These are phyloP conservation scores for Clohesyomyces aquaticus DNA, from an alignment of 495 filamentous ascomycete genomes.

Conservation along the genomic window DNA sequence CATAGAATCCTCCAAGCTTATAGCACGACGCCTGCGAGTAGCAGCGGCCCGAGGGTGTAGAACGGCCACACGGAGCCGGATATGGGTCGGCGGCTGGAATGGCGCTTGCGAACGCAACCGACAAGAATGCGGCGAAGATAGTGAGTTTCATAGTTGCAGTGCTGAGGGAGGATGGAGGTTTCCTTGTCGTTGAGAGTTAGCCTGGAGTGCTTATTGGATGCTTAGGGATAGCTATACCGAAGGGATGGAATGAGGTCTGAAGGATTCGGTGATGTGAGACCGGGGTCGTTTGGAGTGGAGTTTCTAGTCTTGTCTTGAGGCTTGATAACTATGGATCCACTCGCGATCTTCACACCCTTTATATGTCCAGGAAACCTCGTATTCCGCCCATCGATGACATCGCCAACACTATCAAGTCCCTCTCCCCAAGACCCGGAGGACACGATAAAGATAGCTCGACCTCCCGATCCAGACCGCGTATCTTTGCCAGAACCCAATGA, in stretches of 20 bases:
- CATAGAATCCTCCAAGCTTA: conserved; percentile 25
- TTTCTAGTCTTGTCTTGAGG: too few species aligned
- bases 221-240: too few species aligned
- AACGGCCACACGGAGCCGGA: conserved; percentile 35
- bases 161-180: not conserved
- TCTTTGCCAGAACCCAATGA: too few species aligned
- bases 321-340: not conserved
- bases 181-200: too few species aligned
- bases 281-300: too few species aligned
- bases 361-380: not conserved
- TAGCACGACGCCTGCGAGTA: conserved; percentile 22
- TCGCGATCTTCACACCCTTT: not conserved
- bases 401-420: not conserved
- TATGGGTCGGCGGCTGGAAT: conserved; percentile 27
- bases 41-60: conserved; percentile 32
- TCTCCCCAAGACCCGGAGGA: not conserved
- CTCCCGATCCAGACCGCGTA: not conserved
- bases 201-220: too few species aligned
- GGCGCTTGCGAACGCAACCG: conserved; percentile 23
- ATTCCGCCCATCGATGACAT: not conserved
- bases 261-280: too few species aligned
- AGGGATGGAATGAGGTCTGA: too few species aligned
- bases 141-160: conserved; percentile 33
- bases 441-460: not conserved
- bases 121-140: conserved; percentile 15